Conservation (phyloP, 2,329 filamentous ascomycete genomes). For the Aspergillus sp. region DNA sequence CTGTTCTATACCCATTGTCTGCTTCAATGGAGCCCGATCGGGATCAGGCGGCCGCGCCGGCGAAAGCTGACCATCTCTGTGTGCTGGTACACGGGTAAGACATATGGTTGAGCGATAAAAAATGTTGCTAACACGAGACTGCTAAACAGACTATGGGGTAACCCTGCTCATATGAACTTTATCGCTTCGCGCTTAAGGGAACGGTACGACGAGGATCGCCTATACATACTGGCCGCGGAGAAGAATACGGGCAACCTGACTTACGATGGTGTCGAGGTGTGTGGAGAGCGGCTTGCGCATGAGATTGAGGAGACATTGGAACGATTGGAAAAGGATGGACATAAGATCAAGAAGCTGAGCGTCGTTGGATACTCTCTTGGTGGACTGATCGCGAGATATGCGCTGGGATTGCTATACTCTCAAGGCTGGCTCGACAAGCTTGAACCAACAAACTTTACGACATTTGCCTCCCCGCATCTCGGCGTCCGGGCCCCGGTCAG, state of each 20-base stretch:
- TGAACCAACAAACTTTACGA: constrained; percentile 89
- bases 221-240: constrained; percentile 62
- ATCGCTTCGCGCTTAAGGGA: constrained; percentile 57
- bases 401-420: constrained; percentile 79
- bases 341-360: constrained; percentile 79
- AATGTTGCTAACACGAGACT: not conserved
- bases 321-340: constrained; percentile 62
- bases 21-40: constrained; percentile 17
- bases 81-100: constrained; percentile 66
- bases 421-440: constrained; percentile 79
- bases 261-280: constrained; percentile 70
- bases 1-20: not conserved
- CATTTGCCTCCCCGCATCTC: constrained; percentile 84
- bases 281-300: constrained; percentile 67
- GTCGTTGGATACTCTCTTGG: constrained; percentile 89
- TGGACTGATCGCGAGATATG: constrained; percentile 83
- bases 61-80: constrained; percentile 58
- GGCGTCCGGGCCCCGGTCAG: constrained; percentile 73
- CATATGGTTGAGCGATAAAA: constrained; percentile 2
- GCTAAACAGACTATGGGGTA: constrained; percentile 60
- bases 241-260: constrained; percentile 63
- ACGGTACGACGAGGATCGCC: constrained; percentile 52
- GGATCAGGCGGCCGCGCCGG: constrained; percentile 2
- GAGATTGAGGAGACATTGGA: constrained; percentile 66
- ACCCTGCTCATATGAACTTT: constrained; percentile 61